Percentiles rank a stretch among this genome's conserved stretches.
Evolutionary conservation across 228 moss, liverwort and hornwort genomes (phyloP).

Genomic region (Sphagnum fallax): DNA sequence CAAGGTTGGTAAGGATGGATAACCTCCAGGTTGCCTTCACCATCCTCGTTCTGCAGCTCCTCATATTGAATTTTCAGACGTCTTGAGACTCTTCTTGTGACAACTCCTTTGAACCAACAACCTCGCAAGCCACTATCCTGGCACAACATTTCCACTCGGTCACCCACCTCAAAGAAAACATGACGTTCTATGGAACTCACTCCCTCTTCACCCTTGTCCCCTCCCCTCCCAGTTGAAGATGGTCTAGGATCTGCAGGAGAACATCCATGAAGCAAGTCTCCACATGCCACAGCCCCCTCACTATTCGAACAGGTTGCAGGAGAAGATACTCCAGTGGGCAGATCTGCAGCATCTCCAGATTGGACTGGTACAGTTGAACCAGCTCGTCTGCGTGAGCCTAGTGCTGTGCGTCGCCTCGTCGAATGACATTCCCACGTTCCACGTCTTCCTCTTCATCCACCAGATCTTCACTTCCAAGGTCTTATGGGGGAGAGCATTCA

Average conservation of each 20-base stretch:
- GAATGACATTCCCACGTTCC: conserved; percentile 54
- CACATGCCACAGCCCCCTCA: conserved; percentile 27
- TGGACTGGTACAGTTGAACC: conserved; percentile 42
- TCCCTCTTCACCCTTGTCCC: conserved; percentile 42
- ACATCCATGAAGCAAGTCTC: conserved; percentile 24
- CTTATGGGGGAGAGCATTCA: conserved; percentile 24
- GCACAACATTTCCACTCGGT: conserved; percentile 68
- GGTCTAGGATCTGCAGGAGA: conserved; percentile 40
- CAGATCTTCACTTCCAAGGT: conserved; percentile 70
- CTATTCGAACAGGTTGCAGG: conserved; percentile 40
- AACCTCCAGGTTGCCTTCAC: conserved; percentile 75
- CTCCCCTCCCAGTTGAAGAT: conserved; percentile 34
- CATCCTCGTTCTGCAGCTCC: conserved; percentile 61
- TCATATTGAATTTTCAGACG: conserved; percentile 77
- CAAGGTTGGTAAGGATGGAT: too few relatives aligned
- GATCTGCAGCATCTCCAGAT: conserved; percentile 37
- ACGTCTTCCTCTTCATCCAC: conserved; percentile 71
- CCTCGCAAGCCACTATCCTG: conserved; percentile 91
- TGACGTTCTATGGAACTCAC: conserved; percentile 34
- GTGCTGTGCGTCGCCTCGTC: conserved; percentile 73
- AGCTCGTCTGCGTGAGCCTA: conserved; percentile 61
- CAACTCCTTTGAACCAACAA: conserved; percentile 76
- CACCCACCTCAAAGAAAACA: conserved; percentile 55
- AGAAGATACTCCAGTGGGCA: conserved; percentile 38
- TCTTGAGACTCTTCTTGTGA: conserved; percentile 43